These are phyloP conservation scores for Rhododendron henanense DNA, from an alignment of 148 eudicot genomes.

Conservation along the genomic window DNA sequence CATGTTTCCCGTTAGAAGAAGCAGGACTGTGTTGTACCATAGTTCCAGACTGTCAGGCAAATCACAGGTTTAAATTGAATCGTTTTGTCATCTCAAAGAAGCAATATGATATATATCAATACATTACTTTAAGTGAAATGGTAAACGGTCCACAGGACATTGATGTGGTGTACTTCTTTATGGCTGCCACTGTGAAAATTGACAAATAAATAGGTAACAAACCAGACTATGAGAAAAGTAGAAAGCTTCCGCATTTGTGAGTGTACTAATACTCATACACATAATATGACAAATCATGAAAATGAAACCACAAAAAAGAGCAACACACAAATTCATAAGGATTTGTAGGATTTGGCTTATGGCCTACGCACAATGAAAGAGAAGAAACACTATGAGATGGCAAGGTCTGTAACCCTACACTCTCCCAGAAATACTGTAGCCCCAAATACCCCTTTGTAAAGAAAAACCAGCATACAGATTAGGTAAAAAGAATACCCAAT, in stretches of 20 bases:
- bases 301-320: not conserved
- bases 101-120: not conserved
- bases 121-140: not conserved
- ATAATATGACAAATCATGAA: not conserved
- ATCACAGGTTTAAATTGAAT: not conserved
- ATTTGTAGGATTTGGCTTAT: too few species aligned
- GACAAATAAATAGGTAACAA: not conserved
- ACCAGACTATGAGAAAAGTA: not conserved
- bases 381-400: not conserved
- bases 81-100: not conserved
- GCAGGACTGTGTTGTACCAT: constrained; percentile 14
- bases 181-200: not conserved
- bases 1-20: constrained; percentile 31
- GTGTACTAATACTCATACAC: not conserved
- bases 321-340: not conserved
- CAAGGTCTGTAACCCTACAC: not conserved
- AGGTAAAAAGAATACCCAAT: not conserved
- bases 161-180: not conserved
- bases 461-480: not conserved
- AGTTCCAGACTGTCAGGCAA: constrained; percentile 1
- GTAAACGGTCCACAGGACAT: not conserved
- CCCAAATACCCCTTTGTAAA: not conserved
- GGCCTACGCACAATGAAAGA: not conserved
- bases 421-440: not conserved
- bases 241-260: not conserved